Percentiles rank a stretch among this genome's conserved stretches.
Conservation (phyloP, 2,329 filamentous ascomycete genomes). For the Pestalotiopsis sp. region DNA sequence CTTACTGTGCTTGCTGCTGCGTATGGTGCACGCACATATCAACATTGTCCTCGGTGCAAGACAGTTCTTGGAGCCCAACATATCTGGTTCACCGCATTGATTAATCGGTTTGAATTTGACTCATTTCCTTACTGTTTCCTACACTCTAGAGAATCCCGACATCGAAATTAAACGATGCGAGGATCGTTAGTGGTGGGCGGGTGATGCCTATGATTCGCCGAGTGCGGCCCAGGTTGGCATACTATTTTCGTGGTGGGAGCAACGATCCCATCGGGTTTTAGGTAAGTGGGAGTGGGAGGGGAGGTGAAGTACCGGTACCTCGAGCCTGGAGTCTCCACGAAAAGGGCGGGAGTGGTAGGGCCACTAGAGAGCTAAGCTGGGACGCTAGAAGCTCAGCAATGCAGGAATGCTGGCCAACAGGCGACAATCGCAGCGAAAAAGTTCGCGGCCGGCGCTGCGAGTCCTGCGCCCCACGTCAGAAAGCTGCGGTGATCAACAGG, state of each 20-base stretch:
- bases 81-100: neutral
- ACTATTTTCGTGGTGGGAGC: conserved; percentile 2
- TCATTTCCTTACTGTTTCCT: neutral
- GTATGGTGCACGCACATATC: neutral
- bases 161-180: neutral
- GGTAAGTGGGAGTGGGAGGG: neutral
- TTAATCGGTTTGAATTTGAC: neutral
- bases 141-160: neutral
- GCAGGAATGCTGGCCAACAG: neutral
- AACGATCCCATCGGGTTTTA: neutral
- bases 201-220: neutral
- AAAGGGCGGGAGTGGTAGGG: conserved; percentile 7
- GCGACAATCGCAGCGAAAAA: conserved; percentile 11
- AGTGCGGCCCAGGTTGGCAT: neutral
- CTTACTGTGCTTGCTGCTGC: neutral
- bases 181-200: neutral
- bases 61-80: conserved; percentile 2
- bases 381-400: neutral
- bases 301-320: conserved; percentile 7
- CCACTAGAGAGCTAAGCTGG: neutral
- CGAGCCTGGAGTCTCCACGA: conserved; percentile 1
- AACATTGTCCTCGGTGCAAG: neutral
- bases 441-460: neutral
- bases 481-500: conserved; percentile 16
- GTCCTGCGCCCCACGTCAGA: conserved; percentile 6